These are phyloP conservation scores for Phytophthora pinifolia DNA, from an alignment of 352 stramenopile species.

Conservation along the genomic window DNA sequence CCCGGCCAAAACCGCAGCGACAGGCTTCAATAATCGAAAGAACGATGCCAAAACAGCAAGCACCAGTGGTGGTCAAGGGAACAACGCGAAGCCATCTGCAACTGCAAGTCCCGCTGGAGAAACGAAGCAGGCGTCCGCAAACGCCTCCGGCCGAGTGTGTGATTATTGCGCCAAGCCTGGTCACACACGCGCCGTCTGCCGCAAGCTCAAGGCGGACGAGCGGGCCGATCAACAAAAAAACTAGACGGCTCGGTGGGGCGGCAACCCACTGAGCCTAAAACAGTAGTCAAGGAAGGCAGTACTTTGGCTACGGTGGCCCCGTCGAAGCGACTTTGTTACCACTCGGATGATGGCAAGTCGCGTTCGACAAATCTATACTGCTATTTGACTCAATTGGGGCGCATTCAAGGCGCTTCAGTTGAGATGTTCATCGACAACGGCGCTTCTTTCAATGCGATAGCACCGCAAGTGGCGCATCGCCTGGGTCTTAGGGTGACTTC, in stretches of 20 bases:
- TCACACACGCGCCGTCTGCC: conserved; percentile 2
- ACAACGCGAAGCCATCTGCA: background rate
- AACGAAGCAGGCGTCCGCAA: too few species aligned
- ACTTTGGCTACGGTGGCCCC: background rate
- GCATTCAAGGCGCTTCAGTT: background rate
- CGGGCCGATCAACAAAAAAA: background rate
- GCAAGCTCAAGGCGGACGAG: conserved; percentile 1
- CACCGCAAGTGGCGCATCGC: background rate
- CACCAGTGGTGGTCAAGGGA: too few species aligned
- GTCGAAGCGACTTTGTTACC: background rate
- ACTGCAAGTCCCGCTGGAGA: too few species aligned
- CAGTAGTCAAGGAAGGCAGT: background rate
- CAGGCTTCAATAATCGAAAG: background rate
- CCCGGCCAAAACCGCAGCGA: background rate
- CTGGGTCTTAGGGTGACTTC: conserved; percentile 1
- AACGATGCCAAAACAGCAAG: background rate
- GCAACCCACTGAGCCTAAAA: conserved; percentile 6
- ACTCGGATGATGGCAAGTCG: background rate
- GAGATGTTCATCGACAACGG: conserved; percentile 10
- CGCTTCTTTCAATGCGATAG: conserved; percentile 7
- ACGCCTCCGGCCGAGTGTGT: too few species aligned
- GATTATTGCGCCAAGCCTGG: background rate
- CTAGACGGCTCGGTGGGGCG: conserved; percentile 9
- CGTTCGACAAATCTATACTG: conserved; percentile 4
- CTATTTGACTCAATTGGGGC: background rate